These are phyloP conservation scores for Paraconiothyrium sp. DNA, from an alignment of 2,329 filamentous ascomycete species.

Conservation along the genomic window DNA sequence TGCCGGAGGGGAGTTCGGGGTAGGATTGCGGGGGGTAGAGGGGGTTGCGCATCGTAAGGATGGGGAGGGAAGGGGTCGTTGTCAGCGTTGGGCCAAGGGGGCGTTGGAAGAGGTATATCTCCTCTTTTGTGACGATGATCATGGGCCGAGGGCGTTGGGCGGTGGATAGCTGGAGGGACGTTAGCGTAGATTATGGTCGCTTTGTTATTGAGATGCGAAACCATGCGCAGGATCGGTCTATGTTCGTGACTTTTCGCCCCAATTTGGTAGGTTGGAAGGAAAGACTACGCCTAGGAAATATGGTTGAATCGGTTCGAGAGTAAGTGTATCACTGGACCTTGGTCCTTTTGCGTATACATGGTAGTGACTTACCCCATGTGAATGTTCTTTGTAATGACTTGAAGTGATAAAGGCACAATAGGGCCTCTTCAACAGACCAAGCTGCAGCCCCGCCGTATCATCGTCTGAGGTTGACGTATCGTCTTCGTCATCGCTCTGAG, in stretches of 20 bases:
- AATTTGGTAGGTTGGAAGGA: not conserved
- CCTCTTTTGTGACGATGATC: conserved; percentile 55
- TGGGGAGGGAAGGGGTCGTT: conserved; percentile 29
- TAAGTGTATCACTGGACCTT: not conserved
- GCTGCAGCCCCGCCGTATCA: not conserved
- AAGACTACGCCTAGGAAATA: not conserved
- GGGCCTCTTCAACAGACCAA: not conserved
- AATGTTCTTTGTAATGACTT: not conserved
- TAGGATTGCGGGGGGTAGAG: conserved; percentile 21
- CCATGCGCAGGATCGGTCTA: not conserved
- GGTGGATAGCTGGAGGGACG: conserved; percentile 1
- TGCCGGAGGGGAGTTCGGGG: not conserved
- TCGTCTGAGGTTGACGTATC: not conserved
- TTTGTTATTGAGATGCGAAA: not conserved
- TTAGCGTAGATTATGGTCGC: not conserved
- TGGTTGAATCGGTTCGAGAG: not conserved
- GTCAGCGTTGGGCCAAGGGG: conserved; percentile 18
- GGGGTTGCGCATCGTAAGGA: conserved; percentile 52
- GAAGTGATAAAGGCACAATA: conserved; percentile 9
- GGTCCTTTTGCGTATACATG: not conserved
- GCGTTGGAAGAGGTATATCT: conserved; percentile 56
- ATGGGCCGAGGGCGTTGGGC: conserved; percentile 33
- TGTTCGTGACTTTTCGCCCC: not conserved
- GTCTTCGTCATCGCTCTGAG: not conserved
- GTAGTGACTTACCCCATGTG: not conserved